These are phyloP conservation scores for Akanthomyces uredinophilus DNA, from an alignment of 2,329 filamentous ascomycete genomes.

Conservation along the genomic window DNA sequence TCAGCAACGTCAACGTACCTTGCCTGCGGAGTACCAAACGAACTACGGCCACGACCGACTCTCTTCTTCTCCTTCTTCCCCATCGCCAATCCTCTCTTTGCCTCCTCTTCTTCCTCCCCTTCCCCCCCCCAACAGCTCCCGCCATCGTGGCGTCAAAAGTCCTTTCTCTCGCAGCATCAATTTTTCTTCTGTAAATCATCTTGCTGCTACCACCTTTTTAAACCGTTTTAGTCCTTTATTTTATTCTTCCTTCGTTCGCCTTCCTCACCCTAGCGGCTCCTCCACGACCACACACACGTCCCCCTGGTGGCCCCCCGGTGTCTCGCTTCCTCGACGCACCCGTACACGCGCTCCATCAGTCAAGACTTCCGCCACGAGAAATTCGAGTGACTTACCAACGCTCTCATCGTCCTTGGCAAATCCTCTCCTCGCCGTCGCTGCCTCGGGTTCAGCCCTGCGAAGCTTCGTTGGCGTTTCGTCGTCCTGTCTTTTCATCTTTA, in stretches of 20 bases:
- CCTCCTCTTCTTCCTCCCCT: not conserved
- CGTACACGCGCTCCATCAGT: not conserved
- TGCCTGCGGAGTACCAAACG: too few relatives aligned
- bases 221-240: constrained; percentile 7
- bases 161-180: constrained; percentile 6
- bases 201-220: not conserved
- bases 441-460: not conserved
- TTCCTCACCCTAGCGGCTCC: constrained; percentile 1
- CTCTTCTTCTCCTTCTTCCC: not conserved
- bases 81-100: not conserved
- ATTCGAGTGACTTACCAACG: not conserved
- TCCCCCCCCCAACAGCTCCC: not conserved
- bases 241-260: constrained; percentile 1
- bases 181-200: constrained; percentile 10
- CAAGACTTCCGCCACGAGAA: not conserved
- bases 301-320: not conserved
- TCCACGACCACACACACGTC: not conserved
- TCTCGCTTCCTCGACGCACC: constrained; percentile 4
- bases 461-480: not conserved
- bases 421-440: not conserved
- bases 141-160: constrained; percentile 12
- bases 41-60: too few relatives aligned
- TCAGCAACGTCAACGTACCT: too few relatives aligned
- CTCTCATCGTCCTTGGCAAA: not conserved
- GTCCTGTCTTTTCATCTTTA: not conserved